Evolutionary conservation across 129 eudicot genomes (phyloP).

Genomic region (Artemisia tridentata): DNA sequence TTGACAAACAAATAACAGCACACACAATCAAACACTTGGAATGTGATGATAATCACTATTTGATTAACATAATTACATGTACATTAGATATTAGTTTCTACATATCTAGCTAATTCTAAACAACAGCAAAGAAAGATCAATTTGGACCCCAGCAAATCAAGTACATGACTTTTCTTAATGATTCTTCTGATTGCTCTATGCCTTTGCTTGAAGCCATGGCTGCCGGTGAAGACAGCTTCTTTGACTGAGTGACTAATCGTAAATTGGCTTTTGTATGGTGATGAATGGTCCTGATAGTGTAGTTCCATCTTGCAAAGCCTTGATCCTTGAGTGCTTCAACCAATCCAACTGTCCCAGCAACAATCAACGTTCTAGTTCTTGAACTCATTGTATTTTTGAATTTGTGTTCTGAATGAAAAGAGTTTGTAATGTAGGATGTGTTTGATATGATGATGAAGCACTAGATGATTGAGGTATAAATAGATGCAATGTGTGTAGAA

Average conservation of each 20-base stretch:
- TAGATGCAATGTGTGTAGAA: too few species aligned
- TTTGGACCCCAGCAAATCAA: conserved; percentile 34
- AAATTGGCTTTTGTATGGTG: conserved; percentile 45
- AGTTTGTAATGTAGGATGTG: too few species aligned
- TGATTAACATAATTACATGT: too few species aligned
- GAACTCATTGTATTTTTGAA: too few species aligned
- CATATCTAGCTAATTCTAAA: not conserved
- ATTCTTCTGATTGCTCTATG: conserved; percentile 28
- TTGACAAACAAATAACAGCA: too few species aligned
- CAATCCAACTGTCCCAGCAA: conserved; percentile 46
- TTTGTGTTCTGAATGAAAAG: too few species aligned
- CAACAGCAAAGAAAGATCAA: not conserved
- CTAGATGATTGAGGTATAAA: too few species aligned
- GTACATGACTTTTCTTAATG: conserved; percentile 39
- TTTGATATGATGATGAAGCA: too few species aligned
- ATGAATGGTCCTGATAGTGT: conserved; percentile 45
- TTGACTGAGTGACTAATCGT: conserved; percentile 38
- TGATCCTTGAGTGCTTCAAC: conserved; percentile 66
- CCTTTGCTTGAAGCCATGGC: conserved; percentile 20
- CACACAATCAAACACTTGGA: too few species aligned
- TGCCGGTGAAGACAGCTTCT: conserved; percentile 28
- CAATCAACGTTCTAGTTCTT: conserved; percentile 39
- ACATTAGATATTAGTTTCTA: not conserved
- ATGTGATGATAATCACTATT: too few species aligned
- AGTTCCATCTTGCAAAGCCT: conserved; percentile 65